Base-by-base conservation (phyloP, 768 basidiomycete genomes). In the Russula emetica region DNA sequence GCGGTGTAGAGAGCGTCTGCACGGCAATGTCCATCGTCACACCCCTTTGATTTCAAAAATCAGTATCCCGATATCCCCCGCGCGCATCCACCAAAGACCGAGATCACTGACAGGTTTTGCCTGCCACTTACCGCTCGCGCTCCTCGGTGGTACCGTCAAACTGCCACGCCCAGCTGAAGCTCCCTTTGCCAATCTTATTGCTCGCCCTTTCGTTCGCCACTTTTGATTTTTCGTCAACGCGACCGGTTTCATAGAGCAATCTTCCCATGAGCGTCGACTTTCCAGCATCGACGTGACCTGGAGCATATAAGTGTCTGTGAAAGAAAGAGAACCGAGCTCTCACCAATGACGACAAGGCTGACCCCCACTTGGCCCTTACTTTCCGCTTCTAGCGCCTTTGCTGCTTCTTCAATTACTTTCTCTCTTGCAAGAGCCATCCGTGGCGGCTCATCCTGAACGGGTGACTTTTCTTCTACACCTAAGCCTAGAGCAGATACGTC, bases 101-200 rank as follows among this genome's bases (percentile, higher is more conserved):
- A 40, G 13, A 9, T n/a, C 10, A 20, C 55, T 0, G 18, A 11
- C 30, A 26, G 50, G 24, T 40, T 2, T 14, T n/a, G 55, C 16
- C 30, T 40, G 16, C 38, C 5, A 38, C 68, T 22, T 56, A 96
- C 96, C 97, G 80, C 76, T 94, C 91, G 61, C 97, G 79, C 76
- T 99, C 97, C 76, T 98, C 97, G 0, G 82, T 79, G 3, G 93
- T 88, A 5, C 93, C 95, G 72, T 99, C 97, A 38, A 99, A 78
- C 45, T 92, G 90, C 97, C 97, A 99, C 13, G 97, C 97, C 88
- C 95, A 98, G 62, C 90, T 92, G 71, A 99, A 99, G 69, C 93
- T 96, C 64, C 88, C 83, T 76, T 99, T 99, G 0, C 97, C 97
- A 2, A 85, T 85, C 73, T 90, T 94, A 63, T 79, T 85, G 67